Base-by-base conservation (phyloP, 371 early-diverging fungal genomes). In the Dichotomocladium elegans region DNA sequence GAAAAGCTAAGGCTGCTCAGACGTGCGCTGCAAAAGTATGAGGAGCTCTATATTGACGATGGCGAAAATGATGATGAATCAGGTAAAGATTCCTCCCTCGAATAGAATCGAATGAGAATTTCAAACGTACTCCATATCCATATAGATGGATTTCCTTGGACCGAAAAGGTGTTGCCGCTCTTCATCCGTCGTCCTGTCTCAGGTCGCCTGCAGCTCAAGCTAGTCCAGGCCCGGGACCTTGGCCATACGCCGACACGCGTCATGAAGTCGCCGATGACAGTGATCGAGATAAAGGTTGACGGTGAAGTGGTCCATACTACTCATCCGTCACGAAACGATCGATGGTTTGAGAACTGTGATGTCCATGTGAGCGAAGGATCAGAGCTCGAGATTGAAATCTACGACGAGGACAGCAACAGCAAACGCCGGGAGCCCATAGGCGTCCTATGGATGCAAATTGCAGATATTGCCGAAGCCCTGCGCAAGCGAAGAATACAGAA, bases 371-470 rank as follows among this genome's bases (percentile, higher is more conserved):
- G 91, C 57, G 89, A 89, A 69, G 95, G 90, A 0, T 85, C 87
- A n/a, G 96, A 96, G 58, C 81, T 95, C 7, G 98, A 98, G 66
- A 65, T 98, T 26, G 81, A 88, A 12, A 68, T 95, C 3, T 83
- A 82, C 51, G 93, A 93, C 49, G 72, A 83, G 48, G 74, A 78
- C 11, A 77, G 81, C 40, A 83, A 85, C 12, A 57, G 69, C 29
- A 71, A 73, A 45, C 79, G 75, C 35, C 68, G 52, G 24, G 28
- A 77, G 14, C 82, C 91, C 25, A 79, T 89, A 35, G 92, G 92
- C n/a, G 72, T 90, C 44, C 68, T 89, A 58, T 93, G 92, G 91
- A 64, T 92, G 47, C 87, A 87, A 41, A 81, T 91, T 28, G 79
- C 85, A 0, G 92, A 92, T 60, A 80, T 93, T 34, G 80, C 82